Base-by-base conservation (phyloP, 306 rosid genomes). In the Sesbania bispinosa region DNA sequence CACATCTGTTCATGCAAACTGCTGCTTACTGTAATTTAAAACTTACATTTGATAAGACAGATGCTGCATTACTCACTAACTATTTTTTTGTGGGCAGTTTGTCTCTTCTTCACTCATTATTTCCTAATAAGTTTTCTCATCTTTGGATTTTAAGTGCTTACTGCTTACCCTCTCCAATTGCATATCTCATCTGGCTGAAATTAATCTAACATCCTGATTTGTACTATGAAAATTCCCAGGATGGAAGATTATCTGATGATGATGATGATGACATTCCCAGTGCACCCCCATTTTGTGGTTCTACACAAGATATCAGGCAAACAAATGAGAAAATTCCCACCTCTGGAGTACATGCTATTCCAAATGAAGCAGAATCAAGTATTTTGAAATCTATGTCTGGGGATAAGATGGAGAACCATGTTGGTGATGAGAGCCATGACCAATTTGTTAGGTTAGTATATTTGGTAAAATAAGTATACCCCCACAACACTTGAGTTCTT, bases 231-330 rank as follows among this genome's bases (percentile, higher is more conserved):
- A 81, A 77, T 69, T 26, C 14, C 19, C 82, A 79, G 85, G 73
- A 66, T 55, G 88, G 77, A 62, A 85, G 79, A 72, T 69, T 88
- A 43, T 80, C 90, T 9, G 96, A 91, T 41, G 96, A 90, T 10
- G 97, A 88, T 2, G 86, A 74, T 0, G 88, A 84, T 20, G 86
- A 83, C 21, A 32, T 86, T 86, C 89, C 97, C 13, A 95, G 93
- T 81, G 99, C 99, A 50, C 99, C 99, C 47, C 99, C 97, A 0
- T 81, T 92, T 77, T 62, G 67, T 69, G 85, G 85, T 76, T 77
- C 84, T 30, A 35, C 79, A 57, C 88, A 68, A 54, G 99, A 89
- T 79, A 85, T 91, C 70, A 82, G 77, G 77, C 85, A 47, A 81
- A 65, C 67, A 5, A 32, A 72, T n/a, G 88, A 75, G 72, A 79